These are phyloP conservation scores for Scutellaria galericulata DNA, from an alignment of 257 asterid genomes.

Conservation along the genomic window DNA sequence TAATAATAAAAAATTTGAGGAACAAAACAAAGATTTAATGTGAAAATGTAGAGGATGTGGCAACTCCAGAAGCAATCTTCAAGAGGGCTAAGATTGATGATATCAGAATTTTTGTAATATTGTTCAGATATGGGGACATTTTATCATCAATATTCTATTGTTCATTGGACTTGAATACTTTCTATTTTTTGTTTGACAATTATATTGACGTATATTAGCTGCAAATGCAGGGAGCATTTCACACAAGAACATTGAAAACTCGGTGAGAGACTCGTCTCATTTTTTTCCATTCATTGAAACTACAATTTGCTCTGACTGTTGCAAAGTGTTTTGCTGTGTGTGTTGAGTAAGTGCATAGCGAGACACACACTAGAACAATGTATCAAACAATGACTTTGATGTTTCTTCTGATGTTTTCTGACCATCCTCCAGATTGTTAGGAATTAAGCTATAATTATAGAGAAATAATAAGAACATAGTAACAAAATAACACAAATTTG, in stretches of 20 bases:
- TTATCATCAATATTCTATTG: neutral
- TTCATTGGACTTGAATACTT: neutral
- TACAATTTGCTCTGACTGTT: neutral
- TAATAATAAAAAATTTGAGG: neutral
- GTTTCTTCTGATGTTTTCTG: neutral
- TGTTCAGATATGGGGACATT: neutral
- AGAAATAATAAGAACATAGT: too few species aligned
- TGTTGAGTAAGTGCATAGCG: conserved; percentile 11
- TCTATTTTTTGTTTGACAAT: conserved; percentile 8
- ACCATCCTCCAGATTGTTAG: neutral
- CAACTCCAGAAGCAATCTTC: neutral
- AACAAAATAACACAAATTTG: too few species aligned
- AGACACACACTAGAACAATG: neutral
- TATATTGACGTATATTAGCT: conserved; percentile 28
- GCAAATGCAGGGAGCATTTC: conserved; percentile 71
- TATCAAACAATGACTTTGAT: neutral
- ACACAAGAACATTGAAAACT: conserved; percentile 52
- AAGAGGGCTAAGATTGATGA: neutral
- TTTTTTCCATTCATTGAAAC: neutral
- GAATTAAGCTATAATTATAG: too few species aligned
- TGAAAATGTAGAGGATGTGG: neutral
- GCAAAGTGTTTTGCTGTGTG: conserved; percentile 1
- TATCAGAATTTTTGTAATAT: neutral
- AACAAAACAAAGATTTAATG: neutral
- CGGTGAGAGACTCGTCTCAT: conserved; percentile 58